Base-by-base conservation (phyloP, 306 rosid species). In the Inga laurina region DNA sequence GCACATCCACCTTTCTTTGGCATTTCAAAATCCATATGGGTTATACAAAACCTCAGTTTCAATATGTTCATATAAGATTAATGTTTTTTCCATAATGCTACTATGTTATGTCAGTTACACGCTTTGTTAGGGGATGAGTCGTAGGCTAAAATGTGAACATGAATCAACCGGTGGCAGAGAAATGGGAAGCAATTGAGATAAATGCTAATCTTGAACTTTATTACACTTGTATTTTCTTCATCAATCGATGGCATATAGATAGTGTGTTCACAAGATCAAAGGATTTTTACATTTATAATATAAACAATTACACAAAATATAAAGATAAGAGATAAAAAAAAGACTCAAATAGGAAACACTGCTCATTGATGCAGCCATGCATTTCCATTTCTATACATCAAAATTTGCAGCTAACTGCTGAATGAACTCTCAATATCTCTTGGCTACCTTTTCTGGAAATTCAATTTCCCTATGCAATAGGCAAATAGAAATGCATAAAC, bases 401-500 rank as follows among this genome's bases (percentile, higher is more conserved):
- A 88, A 85, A 85, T 39, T 45, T 82, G 85, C 45, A 72, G 81
- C 81, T 62, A 73, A 44, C 16, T 73, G 82, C 82, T 79, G 56
- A 78, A 87, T 35, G 78, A 81, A 76, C 82, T 75, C 62, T 72
- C 75, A 67, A 43, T 37, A 14, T 66, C 72, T 35, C 24, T 15
- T 72, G 62, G 84, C 87, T 85, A 89, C 82, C 97, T 88, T 52
- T 69, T 87, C 69, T 93, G 97, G 71, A 86, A 93, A 80, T 91
- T 85, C 54, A 93, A 70, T 90, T 87, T 93, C 27, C 88, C 89
- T n/a, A 93, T 91, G 86, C 88, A 91, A 64, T 90, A 91, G 46
- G 93, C 90, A 86, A 93, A 93, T 19, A 93, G 85, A 70, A 85
- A 85, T 2, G 93, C 97, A 80, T 87, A 90, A 45, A 79, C 49